Conservation (phyloP, 192 early-diverging fungal genomes). For the Coemansia sp. region DNA sequence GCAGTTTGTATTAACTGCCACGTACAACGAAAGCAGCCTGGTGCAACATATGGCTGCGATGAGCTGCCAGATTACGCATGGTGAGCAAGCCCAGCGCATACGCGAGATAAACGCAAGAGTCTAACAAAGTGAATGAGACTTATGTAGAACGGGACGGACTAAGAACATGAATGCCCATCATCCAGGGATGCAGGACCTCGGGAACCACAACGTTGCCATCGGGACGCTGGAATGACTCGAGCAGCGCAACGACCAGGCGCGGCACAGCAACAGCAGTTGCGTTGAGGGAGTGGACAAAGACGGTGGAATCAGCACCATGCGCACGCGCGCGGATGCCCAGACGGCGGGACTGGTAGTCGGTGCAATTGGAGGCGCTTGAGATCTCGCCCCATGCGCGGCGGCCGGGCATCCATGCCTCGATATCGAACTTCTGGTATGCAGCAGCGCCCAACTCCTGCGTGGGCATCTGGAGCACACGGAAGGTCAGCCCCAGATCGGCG, state of each 20-base stretch:
- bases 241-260: constrained; percentile 79
- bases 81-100: too few species aligned
- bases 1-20: too few species aligned
- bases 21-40: too few species aligned
- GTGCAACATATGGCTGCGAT: too few species aligned
- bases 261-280: constrained; percentile 92
- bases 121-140: too few species aligned
- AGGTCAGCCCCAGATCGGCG: constrained; percentile 74
- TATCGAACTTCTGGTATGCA: constrained; percentile 88
- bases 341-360: constrained; percentile 88
- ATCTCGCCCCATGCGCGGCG: constrained; percentile 68
- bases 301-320: not conserved
- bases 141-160: too few species aligned
- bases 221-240: constrained; percentile 73
- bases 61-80: too few species aligned
- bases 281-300: constrained; percentile 88
- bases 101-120: too few species aligned
- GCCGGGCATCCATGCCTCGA: constrained; percentile 98
- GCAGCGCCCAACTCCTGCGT: constrained; percentile 89
- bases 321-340: constrained; percentile 65
- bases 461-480: constrained; percentile 86
- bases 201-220: constrained; percentile 76
- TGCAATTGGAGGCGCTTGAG: constrained; percentile 88
- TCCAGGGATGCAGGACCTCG: constrained; percentile 68
- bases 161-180: constrained; percentile 54